Conservation (phyloP, 495 filamentous ascomycete species). For the Chaetomium cochliodes region DNA sequence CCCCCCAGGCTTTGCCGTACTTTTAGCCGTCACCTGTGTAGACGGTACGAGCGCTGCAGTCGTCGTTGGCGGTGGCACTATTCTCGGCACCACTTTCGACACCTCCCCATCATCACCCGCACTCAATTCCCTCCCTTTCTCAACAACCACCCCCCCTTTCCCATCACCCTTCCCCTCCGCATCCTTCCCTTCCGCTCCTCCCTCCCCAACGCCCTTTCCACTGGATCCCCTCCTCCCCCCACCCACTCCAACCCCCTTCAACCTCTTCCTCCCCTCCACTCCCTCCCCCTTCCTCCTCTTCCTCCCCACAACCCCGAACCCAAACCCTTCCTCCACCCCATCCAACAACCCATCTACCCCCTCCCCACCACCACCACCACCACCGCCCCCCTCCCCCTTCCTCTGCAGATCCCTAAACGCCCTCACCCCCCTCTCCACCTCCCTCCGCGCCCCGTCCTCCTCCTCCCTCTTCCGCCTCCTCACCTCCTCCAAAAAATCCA, state of each 20-base stretch:
- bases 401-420: slow-evolving; percentile 48
- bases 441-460: slow-evolving; percentile 69
- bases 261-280: slow-evolving; percentile 23
- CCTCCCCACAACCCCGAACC: slow-evolving; percentile 24
- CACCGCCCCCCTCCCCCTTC: slow-evolving; percentile 11
- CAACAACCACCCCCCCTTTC: background rate
- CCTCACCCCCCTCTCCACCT: slow-evolving; percentile 71
- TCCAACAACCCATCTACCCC: slow-evolving; percentile 15
- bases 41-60: background rate
- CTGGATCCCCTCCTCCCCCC: slow-evolving; percentile 16
- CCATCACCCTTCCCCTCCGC: background rate
- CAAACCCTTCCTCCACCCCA: slow-evolving; percentile 22
- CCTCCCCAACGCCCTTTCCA: slow-evolving; percentile 26
- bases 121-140: background rate
- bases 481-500: slow-evolving; percentile 84
- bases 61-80: background rate
- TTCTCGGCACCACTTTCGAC: background rate
- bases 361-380: slow-evolving; percentile 18
- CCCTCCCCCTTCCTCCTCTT: slow-evolving; percentile 24
- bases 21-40: background rate
- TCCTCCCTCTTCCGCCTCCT: slow-evolving; percentile 65
- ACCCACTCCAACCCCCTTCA: slow-evolving; percentile 21
- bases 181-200: too few relatives aligned
- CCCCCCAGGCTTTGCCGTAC: slow-evolving; percentile 23
- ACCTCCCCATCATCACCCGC: background rate